phyloP scores from a whole-genome alignment of 148 eudicot genomes.

The Persicaria tinctoria region DNA sequence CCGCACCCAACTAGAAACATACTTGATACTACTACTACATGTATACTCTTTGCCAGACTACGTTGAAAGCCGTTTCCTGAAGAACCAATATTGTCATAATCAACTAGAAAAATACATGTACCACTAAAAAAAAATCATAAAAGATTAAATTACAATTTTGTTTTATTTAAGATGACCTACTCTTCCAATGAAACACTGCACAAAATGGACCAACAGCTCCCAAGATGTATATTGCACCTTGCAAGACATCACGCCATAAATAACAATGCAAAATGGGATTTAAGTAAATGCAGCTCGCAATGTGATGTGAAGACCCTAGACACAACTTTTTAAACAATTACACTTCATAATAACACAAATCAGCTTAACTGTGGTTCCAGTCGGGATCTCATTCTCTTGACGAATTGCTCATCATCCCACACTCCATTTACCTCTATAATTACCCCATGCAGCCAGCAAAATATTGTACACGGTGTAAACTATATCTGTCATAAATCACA shows the following conservation, averaged over 20 bases:
- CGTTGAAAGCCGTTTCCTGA: too few species aligned
- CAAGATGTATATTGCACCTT: neutral
- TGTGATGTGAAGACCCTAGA: neutral
- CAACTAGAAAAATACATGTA: neutral
- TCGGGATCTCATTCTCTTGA: neutral
- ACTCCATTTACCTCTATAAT: neutral
- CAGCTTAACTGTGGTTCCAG: neutral
- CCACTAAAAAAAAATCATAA: neutral
- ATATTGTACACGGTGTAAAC: neutral
- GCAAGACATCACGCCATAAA: neutral
- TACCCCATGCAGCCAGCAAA: constrained; percentile 5
- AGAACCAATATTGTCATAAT: too few species aligned
- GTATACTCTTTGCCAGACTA: too few species aligned
- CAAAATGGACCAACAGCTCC: neutral
- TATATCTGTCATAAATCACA: neutral
- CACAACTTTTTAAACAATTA: neutral
- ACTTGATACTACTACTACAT: too few species aligned
- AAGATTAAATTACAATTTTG: neutral
- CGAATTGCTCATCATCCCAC: constrained; percentile 6
- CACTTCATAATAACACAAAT: constrained; percentile 4
- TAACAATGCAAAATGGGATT: neutral
- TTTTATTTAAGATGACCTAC: neutral
- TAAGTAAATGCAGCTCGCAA: neutral
- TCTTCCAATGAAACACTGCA: neutral
- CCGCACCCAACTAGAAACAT: too few species aligned